Evolutionary conservation across 1,284 basidiomycete species (phyloP), one percentile per base, ranked within the genome.

Genomic region (Quambalaria eucalypti): DNA sequence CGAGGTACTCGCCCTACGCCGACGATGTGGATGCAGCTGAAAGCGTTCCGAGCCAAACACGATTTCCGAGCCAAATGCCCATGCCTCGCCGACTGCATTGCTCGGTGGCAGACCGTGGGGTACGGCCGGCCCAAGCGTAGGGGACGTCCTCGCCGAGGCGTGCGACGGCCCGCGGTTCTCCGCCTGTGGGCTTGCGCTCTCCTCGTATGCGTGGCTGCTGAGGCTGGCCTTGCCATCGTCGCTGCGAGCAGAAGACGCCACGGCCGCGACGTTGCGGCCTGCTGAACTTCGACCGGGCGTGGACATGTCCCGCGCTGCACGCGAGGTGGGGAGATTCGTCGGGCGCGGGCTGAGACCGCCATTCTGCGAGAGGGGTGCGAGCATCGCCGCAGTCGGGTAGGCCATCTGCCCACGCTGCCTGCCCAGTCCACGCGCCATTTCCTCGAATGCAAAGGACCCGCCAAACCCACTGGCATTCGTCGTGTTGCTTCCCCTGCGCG

Each of bases 381-480:
- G 50, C 69, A 74, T 72, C 3, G 68, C 70, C 16, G 66, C 52
- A 30, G 68, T 66, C 19, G 70, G 68, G 23, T 61, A 68, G 0
- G 66, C 63, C 6, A 71, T 47, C 23, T 39, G 29, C 26, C 19
- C 48, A 12, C 59, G 33, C 29, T 53, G 47, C 16, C 55, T 38
- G 4, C 62, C 62, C 6, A 72, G 54, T 1, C 66, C 64, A 9
- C 68, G 59, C n/a, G 69, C 69, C 69, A 72, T 72, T 50, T 70
- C 68, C 48, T 72, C 69, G 40, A 71, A 73, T 0, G 69, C 69
- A 46, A 73, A 71, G 46, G 67, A 69, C 36, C 71, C 69, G 30
- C 66, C 69, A 10, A 60, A 57, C 1, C 62, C 66, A 28, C 65
- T 61, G 36, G 61, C 56, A 28, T 50, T 47, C 5, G 39, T 50